A percentile compares a stretch with the other conserved stretches of the same genome.
These are phyloP conservation scores for Solanum commersonii DNA, from an alignment of 257 asterid genomes.

Conservation along the genomic window DNA sequence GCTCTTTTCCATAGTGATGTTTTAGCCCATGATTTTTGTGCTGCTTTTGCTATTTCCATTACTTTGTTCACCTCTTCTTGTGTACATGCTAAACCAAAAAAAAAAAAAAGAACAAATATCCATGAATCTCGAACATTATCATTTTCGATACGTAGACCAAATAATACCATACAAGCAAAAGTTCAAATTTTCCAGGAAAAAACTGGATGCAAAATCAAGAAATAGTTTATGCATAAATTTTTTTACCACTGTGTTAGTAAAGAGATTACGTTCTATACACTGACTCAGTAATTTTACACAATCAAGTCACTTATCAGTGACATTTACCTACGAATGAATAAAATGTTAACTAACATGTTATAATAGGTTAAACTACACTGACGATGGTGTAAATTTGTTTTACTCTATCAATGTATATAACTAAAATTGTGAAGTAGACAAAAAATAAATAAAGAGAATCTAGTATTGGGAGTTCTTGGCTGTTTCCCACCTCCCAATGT, in stretches of 20 bases:
- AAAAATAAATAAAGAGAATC: neutral
- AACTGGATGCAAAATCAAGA: neutral
- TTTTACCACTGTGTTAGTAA: neutral
- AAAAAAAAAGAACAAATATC: too few species aligned
- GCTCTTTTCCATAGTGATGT: conserved; percentile 97
- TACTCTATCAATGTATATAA: neutral
- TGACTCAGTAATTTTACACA: neutral
- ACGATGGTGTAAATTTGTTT: neutral
- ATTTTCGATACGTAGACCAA: rapidly evolving
- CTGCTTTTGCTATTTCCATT: conserved; percentile 66
- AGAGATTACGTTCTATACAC: neutral
- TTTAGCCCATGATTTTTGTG: conserved; percentile 82
- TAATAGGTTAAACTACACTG: neutral
- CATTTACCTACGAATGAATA: neutral
- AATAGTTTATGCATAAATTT: neutral
- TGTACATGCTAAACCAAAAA: conserved; percentile 50
- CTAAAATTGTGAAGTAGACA: neutral
- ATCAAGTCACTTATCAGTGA: neutral
- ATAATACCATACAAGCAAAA: neutral
- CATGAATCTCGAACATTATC: too few species aligned
- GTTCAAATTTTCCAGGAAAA: neutral
- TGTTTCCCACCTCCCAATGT: neutral
- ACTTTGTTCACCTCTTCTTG: conserved; percentile 94
- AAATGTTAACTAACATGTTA: neutral
- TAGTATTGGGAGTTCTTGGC: neutral